Evolutionary conservation across 768 basidiomycete genomes (phyloP).

Genomic region (Rhizopogon vinicolor): DNA sequence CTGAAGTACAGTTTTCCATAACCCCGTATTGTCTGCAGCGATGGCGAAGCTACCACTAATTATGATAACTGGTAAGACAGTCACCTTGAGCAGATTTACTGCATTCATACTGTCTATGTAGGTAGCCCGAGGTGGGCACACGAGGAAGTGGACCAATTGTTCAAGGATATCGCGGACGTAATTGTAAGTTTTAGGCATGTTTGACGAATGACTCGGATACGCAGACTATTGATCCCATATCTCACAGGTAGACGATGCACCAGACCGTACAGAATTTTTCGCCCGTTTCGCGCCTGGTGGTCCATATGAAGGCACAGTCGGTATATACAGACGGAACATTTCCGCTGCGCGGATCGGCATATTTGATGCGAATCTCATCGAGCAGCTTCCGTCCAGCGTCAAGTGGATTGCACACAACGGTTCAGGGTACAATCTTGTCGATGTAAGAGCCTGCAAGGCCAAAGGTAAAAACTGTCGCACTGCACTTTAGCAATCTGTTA

Average conservation of each 20-base stretch:
- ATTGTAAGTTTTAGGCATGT: conserved; percentile 48
- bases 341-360: conserved; percentile 40
- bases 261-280: conserved; percentile 41
- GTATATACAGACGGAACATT: conserved; percentile 46
- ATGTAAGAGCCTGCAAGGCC: conserved; percentile 66
- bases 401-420: conserved; percentile 88
- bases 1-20: background rate
- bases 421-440: conserved; percentile 83
- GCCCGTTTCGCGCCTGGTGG: conserved; percentile 36
- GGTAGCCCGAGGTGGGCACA: conserved; percentile 75
- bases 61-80: conserved; percentile 23
- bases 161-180: conserved; percentile 66
- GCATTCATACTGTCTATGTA: conserved; percentile 16
- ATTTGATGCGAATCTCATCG: conserved; percentile 50
- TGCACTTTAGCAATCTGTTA: too few species aligned
- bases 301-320: conserved; percentile 45
- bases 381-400: conserved; percentile 55
- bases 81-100: background rate
- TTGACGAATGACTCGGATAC: background rate
- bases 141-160: conserved; percentile 58
- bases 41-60: conserved; percentile 18
- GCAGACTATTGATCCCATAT: too few species aligned
- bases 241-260: conserved; percentile 32
- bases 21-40: background rate
- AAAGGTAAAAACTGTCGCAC: conserved; percentile 40